These are phyloP conservation scores for Ambrosia artemisiifolia DNA, from an alignment of 129 eudicot species.

Conservation along the genomic window DNA sequence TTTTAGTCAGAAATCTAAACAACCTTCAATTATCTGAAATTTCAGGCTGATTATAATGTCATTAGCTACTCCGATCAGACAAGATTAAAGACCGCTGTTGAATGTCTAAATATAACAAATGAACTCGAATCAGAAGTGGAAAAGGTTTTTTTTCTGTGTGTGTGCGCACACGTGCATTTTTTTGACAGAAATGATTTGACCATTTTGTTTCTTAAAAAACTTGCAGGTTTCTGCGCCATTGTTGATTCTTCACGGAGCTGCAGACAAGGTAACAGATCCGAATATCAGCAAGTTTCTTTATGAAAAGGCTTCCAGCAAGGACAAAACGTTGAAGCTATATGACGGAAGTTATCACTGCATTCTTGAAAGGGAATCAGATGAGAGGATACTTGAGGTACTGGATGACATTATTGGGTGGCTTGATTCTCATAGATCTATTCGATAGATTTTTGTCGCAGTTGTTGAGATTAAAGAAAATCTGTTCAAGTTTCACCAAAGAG, in stretches of 20 bases:
- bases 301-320: conserved; percentile 63
- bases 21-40: neutral
- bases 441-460: conserved; percentile 6
- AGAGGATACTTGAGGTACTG: conserved; percentile 61
- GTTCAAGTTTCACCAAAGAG: conserved; percentile 20
- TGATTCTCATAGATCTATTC: conserved; percentile 45
- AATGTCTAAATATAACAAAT: conserved; percentile 68
- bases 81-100: conserved; percentile 84
- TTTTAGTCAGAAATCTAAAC: conserved; percentile 5
- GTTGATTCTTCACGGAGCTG: conserved; percentile 80
- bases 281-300: conserved; percentile 67
- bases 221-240: conserved; percentile 63
- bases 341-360: conserved; percentile 79
- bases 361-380: conserved; percentile 94
- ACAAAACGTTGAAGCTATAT: conserved; percentile 75
- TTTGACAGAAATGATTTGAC: neutral
- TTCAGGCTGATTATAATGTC: conserved; percentile 80
- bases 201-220: neutral
- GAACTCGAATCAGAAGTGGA: conserved; percentile 63
- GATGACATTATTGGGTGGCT: conserved; percentile 74
- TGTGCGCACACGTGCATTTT: neutral
- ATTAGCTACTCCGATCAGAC: conserved; percentile 69
- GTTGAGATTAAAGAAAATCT: conserved; percentile 14
- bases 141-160: conserved; percentile 40
- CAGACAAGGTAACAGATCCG: conserved; percentile 77